These are phyloP conservation scores for Apiosordaria backusii DNA, from an alignment of 495 filamentous ascomycete genomes.

Conservation along the genomic window DNA sequence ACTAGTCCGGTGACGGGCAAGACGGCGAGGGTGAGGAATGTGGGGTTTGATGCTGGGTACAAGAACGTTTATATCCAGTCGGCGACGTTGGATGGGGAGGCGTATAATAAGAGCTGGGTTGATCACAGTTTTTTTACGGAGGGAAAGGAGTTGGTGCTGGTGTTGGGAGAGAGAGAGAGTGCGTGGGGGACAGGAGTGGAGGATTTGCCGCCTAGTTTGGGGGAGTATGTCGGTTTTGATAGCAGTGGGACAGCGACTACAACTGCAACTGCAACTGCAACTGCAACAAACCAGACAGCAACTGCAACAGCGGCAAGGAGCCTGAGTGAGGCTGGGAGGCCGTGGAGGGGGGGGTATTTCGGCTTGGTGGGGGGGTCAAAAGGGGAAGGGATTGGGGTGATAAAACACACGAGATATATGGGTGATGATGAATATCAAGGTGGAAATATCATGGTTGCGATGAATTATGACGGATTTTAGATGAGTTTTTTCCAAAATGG, in stretches of 20 bases:
- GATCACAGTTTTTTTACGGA: slow-evolving; percentile 70
- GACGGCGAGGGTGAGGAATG: slow-evolving; percentile 56
- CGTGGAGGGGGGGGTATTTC: not conserved
- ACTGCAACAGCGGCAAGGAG: not conserved
- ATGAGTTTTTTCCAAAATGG: too few relatives aligned
- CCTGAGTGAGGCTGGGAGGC: not conserved
- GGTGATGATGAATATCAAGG: too few relatives aligned
- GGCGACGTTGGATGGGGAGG: slow-evolving; percentile 61
- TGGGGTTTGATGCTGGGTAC: slow-evolving; percentile 64
- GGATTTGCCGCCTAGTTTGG: slow-evolving; percentile 61
- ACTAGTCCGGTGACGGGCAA: slow-evolving; percentile 58
- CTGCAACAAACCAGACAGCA: too few relatives aligned
- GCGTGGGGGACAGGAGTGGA: slow-evolving; percentile 62
- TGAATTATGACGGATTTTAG: too few relatives aligned
- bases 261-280: not conserved
- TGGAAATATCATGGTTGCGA: too few relatives aligned
- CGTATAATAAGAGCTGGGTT: slow-evolving; percentile 69
- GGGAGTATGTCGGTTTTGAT: slow-evolving; percentile 36
- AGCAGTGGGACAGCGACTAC: slow-evolving; percentile 7
- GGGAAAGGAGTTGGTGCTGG: slow-evolving; percentile 65
- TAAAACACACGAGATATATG: not conserved
- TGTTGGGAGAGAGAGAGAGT: slow-evolving; percentile 62
- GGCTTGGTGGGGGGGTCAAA: too few relatives aligned
- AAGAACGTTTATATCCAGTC: slow-evolving; percentile 64
- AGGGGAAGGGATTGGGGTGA: not conserved